Percentiles rank a stretch among this genome's conserved stretches.
phyloP scores from a whole-genome alignment of 176 grass and related monocot genomes.

The Poa pratensis region DNA sequence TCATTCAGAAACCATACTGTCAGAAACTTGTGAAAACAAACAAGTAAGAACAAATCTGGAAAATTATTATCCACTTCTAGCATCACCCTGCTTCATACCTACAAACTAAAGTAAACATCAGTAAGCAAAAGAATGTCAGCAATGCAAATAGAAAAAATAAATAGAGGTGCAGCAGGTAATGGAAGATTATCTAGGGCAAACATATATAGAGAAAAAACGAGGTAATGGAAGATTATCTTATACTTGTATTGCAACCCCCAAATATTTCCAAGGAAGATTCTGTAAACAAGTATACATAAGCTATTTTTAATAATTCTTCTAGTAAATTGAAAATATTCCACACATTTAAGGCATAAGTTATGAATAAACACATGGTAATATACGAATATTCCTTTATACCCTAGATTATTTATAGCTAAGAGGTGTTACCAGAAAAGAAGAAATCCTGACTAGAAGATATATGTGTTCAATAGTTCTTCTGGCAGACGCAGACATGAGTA shows the following conservation, averaged over 20 bases:
- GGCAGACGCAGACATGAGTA: background rate
- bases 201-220: too few species aligned
- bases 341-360: background rate
- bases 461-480: background rate
- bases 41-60: too few species aligned
- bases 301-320: background rate
- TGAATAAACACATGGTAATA: background rate
- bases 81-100: too few species aligned
- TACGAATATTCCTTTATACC: background rate
- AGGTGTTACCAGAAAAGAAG: background rate
- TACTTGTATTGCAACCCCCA: constrained; percentile 4
- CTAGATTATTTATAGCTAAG: background rate
- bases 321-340: background rate
- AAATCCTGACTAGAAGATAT: constrained; percentile 1
- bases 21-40: too few species aligned
- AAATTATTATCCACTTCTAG: too few species aligned
- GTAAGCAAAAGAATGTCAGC: too few species aligned
- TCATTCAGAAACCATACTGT: too few species aligned
- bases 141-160: too few species aligned
- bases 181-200: too few species aligned
- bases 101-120: too few species aligned
- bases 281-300: background rate
- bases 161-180: too few species aligned
- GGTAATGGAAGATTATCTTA: background rate
- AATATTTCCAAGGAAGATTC: constrained; percentile 16